Base-by-base conservation (phyloP, 75 land plant species). In the Pinus taeda region DNA sequence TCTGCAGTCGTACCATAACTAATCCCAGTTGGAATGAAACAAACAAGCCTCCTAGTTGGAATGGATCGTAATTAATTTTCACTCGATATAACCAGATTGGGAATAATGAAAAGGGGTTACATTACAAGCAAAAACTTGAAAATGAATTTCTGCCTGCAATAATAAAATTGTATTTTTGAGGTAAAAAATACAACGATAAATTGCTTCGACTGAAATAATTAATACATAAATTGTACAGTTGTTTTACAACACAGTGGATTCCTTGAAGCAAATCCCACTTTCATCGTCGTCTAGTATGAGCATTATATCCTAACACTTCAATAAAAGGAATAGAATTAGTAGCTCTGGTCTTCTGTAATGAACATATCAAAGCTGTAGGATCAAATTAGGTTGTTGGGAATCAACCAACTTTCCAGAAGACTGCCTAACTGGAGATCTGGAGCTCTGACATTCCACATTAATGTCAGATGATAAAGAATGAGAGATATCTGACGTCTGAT, bases 361-460 rank as follows among this genome's bases (percentile, higher is more conserved):
- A 69, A 69, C 37, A n/a, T 42, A 69, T 88, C 69, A 90, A 20
- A 90, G 92, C 76, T 90, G 92, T 71, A 90, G 73, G 71, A 90
- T 90, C 53, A 90, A 79, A 71, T 90, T 90, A 61, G 92, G 92
- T 67, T 90, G 92, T 72, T 85, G 90, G 21, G 92, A 77, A 22
- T 90, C 89, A 20, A 83, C 71, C 22, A 33, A 37, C 42, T 79
- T 76, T 5, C 88, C 81, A 13, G 88, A 53, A 65, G 88, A 77
- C 36, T 75, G 87, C 63, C 78, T 76, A 20, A 71, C 89, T 59
- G 92, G 92, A 49, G 92, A 90, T 24, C 74, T 80, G 15, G 87
- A 76, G 2, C 80, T 57, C 75, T 83, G 90, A 80, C 83, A 90
- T 15, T 84, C 79, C 70, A 90, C 80, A 62, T 85, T 87, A 77